phyloP scores from a whole-genome alignment of 1,139 yeast genomes.

The Blastobotrys ciferrii region DNA sequence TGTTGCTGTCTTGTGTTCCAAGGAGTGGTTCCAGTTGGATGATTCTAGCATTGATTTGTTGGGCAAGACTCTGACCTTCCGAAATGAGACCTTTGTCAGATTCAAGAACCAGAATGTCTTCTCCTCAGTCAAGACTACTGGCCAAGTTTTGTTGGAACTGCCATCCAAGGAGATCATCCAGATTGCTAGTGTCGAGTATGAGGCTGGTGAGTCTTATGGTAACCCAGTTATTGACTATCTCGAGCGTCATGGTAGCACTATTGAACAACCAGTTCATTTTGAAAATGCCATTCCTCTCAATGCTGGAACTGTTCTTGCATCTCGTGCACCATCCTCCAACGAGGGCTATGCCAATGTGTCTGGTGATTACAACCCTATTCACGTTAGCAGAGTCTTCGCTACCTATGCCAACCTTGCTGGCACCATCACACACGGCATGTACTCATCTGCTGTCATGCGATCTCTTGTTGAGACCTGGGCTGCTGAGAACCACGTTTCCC shows the following conservation, averaged over 20 bases:
- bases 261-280: constrained; percentile 89
- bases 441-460: constrained; percentile 93
- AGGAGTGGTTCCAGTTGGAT: constrained; percentile 93
- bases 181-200: constrained; percentile 83
- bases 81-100: constrained; percentile 80
- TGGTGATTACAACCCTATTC: constrained; percentile 98
- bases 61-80: constrained; percentile 80
- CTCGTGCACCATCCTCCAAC: constrained; percentile 81
- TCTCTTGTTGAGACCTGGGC: constrained; percentile 97
- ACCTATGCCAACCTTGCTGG: constrained; percentile 92
- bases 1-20: constrained; percentile 87
- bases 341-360: constrained; percentile 97
- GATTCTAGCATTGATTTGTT: constrained; percentile 69
- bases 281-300: constrained; percentile 90
- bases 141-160: constrained; percentile 82
- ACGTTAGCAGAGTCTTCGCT: constrained; percentile 93
- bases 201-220: constrained; percentile 91
- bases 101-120: constrained; percentile 74
- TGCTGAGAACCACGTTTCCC: constrained; percentile 91
- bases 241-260: constrained; percentile 84
- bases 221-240: constrained; percentile 96
- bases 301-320: constrained; percentile 65
- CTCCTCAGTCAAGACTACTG: constrained; percentile 78
- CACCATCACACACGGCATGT: constrained; percentile 98
- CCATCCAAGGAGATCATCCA: constrained; percentile 90